Base-by-base conservation (phyloP, 306 rosid species). In the Alnus rubra region DNA sequence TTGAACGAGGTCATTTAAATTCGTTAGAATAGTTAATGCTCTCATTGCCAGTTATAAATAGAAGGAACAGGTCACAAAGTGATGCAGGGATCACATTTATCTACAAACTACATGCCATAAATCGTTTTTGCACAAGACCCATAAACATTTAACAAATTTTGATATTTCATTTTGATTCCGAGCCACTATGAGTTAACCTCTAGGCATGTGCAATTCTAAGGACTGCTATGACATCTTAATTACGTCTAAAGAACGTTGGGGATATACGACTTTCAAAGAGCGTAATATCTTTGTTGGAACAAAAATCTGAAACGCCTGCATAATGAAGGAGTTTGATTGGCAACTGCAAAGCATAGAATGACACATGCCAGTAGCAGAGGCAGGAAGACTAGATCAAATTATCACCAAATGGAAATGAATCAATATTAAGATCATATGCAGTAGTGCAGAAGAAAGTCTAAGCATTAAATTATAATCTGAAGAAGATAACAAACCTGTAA, bases 401-500 rank as follows among this genome's bases (percentile, higher is more conserved):
- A 58, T 3, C 47, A 65, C 48, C 15, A 65, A 45, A 16, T 16
- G 50, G 14, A 18, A 37, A 67, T 39, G 50, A 16, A 37, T 37
- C 49, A 39, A n/a, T 18, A 14, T 9, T 39, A 39, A 69, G 72
- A 75, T 31, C 28, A 28, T 3, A 4, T 5, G 71, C 33, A 75
- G 47, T 71, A 80, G 76, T 5, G 9, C 75, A 47, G 30, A 31
- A 73, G 50, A 75, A 63, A 81, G n/a, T 9, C 51, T n/a, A 12
- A 3, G 13, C 56, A 45, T 13, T 23, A 23, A 48, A 48, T 44
- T 44, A 28, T 37, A 52, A 59, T 9, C 47, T 3, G 44, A 50
- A 69, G 28, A 78, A 70, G 50, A 37, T 54, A 14, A 72, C 74
- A 71, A 48, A 84, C 96, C 96, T 91, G 80, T 91, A 91, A 81